phyloP scores from a whole-genome alignment of 2,329 filamentous ascomycete species.

The Fonsecaea erecta region DNA sequence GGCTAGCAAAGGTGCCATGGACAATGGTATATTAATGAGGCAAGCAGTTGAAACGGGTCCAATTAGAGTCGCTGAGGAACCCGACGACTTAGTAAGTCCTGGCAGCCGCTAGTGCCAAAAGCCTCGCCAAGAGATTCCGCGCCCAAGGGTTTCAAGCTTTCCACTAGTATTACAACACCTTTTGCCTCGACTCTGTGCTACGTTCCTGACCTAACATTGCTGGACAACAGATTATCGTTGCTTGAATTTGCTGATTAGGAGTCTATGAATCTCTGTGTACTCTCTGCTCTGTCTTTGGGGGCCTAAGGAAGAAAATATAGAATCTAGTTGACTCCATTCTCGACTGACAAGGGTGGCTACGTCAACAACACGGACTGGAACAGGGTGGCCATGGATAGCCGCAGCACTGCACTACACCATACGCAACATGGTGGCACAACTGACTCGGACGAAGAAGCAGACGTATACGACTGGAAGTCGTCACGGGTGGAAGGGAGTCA shows the following conservation, averaged over 20 bases:
- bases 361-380: conserved; percentile 2
- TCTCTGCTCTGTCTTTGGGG: background rate
- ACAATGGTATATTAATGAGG: background rate
- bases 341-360: conserved; percentile 2
- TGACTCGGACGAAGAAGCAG: conserved; percentile 37
- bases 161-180: conserved; percentile 1
- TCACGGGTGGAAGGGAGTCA: conserved; percentile 26
- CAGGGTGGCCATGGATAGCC: conserved; percentile 28
- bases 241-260: background rate
- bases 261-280: background rate
- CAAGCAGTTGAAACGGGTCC: background rate
- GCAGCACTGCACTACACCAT: conserved; percentile 29
- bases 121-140: background rate
- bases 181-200: background rate
- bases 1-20: background rate
- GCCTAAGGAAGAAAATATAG: background rate
- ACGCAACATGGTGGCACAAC: conserved; percentile 21
- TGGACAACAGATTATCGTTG: background rate
- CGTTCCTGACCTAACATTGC: background rate
- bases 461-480: conserved; percentile 34
- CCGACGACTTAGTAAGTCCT: background rate
- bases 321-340: background rate
- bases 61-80: background rate
- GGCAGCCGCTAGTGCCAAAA: background rate
- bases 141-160: background rate